Conservation (phyloP, 1,284 basidiomycete genomes). For the Puccinia polysora region DNA sequence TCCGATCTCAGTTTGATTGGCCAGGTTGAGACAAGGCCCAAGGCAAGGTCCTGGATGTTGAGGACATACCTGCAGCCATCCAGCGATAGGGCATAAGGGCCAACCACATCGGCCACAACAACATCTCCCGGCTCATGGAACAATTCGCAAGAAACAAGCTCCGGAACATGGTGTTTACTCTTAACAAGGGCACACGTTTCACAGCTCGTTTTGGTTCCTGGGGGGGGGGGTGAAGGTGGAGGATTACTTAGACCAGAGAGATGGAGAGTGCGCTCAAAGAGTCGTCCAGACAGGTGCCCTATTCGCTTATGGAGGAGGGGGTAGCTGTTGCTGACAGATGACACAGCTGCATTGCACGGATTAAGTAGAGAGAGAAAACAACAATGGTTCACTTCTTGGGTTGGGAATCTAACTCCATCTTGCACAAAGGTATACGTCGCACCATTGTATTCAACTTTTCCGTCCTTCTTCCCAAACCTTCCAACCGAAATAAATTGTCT, state of each 20-base stretch:
- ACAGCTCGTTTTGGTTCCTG: too few species aligned
- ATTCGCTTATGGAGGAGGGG: not conserved
- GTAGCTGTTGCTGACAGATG: not conserved
- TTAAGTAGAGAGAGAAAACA: not conserved
- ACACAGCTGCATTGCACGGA: not conserved
- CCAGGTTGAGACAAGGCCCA: not conserved
- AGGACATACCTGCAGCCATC: not conserved
- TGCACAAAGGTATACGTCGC: not conserved
- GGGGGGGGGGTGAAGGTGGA: too few species aligned
- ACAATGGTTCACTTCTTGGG: not conserved
- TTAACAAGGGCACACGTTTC: constrained; percentile 4
- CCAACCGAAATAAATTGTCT: not conserved
- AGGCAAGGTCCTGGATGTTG: not conserved
- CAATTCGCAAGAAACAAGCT: not conserved
- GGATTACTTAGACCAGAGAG: not conserved
- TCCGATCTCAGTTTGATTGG: too few species aligned
- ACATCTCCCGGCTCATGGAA: not conserved
- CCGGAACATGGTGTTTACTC: not conserved
- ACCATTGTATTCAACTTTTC: not conserved
- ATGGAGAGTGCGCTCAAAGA: not conserved
- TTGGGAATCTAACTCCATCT: not conserved
- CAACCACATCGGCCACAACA: not conserved
- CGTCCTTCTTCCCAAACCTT: not conserved
- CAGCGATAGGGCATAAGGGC: not conserved
- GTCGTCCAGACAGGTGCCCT: not conserved